Evolutionary conservation across 208 protist species (phyloP).

Genomic region (Spironucleus salmonicida): DNA sequence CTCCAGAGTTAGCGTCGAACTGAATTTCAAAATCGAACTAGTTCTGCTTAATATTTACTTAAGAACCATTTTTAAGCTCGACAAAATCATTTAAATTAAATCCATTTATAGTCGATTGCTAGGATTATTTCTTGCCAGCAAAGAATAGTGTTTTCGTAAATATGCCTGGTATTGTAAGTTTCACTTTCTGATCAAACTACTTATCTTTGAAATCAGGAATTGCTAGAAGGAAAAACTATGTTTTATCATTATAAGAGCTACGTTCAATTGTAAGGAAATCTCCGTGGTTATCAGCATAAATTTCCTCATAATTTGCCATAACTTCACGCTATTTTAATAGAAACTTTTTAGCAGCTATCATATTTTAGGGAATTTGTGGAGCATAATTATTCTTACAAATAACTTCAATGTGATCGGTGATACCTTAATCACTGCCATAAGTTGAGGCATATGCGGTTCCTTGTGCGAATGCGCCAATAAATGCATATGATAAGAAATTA

Average conservation of each 20-base stretch:
- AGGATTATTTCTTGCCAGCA: neutral
- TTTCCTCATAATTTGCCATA: neutral
- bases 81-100: neutral
- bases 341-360: neutral
- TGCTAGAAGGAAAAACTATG: slow-evolving; percentile 11
- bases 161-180: neutral
- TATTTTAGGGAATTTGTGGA: neutral
- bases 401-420: neutral
- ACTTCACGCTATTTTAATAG: neutral
- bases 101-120: neutral
- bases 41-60: neutral
- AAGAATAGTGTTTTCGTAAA: neutral
- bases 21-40: neutral
- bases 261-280: slow-evolving; percentile 16
- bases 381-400: neutral
- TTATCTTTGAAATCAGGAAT: slow-evolving; percentile 19
- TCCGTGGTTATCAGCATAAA: slow-evolving; percentile 5
- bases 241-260: slow-evolving; percentile 7
- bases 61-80: neutral
- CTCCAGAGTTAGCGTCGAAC: neutral
- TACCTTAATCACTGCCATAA: neutral
- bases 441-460: neutral
- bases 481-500: neutral
- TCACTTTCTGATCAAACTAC: neutral
- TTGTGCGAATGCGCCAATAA: neutral